A percentile compares a stretch with the other conserved stretches of the same genome.
Conservation (phyloP, 371 early-diverging fungal genomes). For the Zychaea mexicana region DNA sequence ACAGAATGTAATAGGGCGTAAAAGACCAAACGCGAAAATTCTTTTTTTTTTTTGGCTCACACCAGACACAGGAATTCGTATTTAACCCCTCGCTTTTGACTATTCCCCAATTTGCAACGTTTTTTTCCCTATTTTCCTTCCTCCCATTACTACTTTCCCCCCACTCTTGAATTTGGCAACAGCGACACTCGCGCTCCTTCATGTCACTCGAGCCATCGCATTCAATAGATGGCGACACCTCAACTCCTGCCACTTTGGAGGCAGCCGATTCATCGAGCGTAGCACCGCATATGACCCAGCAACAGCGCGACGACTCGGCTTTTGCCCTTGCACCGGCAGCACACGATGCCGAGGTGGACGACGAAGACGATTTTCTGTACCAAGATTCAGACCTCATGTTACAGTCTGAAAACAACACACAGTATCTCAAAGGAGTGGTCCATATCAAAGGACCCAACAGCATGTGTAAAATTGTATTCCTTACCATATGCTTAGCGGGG, state of each 20-base stretch:
- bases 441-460: conserved; percentile 40
- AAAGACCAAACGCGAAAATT: no score
- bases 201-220: not conserved
- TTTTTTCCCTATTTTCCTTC: not conserved
- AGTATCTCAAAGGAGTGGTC: conserved; percentile 14
- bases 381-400: conserved; percentile 11
- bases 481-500: conserved; percentile 49
- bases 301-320: not conserved
- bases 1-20: no score
- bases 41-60: no score
- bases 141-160: not conserved
- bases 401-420: not conserved
- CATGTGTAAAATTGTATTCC: conserved; percentile 34
- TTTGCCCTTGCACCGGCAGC: not conserved
- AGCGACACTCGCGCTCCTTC: no score
- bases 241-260: no score
- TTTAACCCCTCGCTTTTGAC: no score
- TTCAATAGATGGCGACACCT: not conserved
- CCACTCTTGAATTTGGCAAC: not conserved
- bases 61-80: not conserved
- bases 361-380: conserved; percentile 13
- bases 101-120: not conserved
- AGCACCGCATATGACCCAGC: no score
- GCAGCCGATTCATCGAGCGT: no score
- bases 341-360: not conserved